phyloP scores from a whole-genome alignment of 352 stramenopile genomes.

The Blastocystis sp. region DNA sequence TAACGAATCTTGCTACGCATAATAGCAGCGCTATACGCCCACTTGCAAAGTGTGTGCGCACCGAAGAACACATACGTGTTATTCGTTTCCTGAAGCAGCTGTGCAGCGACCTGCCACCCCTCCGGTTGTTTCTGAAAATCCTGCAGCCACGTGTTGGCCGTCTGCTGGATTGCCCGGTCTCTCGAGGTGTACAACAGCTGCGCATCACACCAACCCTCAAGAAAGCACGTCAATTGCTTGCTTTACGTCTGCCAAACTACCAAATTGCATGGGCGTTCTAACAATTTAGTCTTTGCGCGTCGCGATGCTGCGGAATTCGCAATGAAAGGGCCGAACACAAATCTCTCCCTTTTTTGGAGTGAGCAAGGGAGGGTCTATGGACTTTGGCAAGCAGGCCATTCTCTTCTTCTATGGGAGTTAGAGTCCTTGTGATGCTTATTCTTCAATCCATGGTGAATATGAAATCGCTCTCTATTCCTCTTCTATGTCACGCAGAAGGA shows the following conservation, averaged over 20 bases:
- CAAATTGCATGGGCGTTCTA: constrained; percentile 6
- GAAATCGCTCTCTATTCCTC: too few relatives aligned
- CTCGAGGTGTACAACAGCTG: constrained; percentile 38
- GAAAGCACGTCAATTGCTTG: constrained; percentile 19
- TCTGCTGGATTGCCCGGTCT: not conserved
- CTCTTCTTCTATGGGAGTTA: too few relatives aligned
- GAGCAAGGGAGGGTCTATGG: too few relatives aligned
- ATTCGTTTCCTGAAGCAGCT: constrained; percentile 22
- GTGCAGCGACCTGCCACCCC: constrained; percentile 4
- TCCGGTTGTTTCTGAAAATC: constrained; percentile 17
- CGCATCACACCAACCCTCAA: not conserved
- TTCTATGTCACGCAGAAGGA: too few relatives aligned
- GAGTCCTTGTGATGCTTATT: too few relatives aligned
- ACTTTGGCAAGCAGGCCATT: too few relatives aligned
- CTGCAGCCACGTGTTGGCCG: constrained; percentile 14
- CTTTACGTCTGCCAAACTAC: constrained; percentile 27
- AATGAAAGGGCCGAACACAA: too few relatives aligned
- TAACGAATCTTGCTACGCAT: constrained; percentile 32
- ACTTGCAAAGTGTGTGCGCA: constrained; percentile 44
- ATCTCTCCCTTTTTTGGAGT: too few relatives aligned
- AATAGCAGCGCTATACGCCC: not conserved
- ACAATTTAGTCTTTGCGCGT: too few relatives aligned
- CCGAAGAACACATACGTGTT: constrained; percentile 24
- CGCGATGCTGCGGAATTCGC: too few relatives aligned
- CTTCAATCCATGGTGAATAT: too few relatives aligned